Evolutionary conservation across 2,329 filamentous ascomycete genomes (phyloP).

Genomic region (Pseudopyricularia javanii): DNA sequence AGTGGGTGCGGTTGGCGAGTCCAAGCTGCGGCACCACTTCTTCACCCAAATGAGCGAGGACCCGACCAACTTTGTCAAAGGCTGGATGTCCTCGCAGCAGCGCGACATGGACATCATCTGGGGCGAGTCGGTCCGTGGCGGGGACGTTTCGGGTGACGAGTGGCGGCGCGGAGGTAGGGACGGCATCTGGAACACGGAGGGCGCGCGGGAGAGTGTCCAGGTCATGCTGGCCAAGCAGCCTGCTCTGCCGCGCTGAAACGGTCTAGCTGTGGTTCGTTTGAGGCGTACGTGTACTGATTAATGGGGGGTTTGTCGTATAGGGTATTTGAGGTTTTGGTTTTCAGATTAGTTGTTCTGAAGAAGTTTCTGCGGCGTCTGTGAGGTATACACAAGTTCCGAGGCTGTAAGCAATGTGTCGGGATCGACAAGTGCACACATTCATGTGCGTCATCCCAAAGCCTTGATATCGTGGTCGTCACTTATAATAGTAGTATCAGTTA

Average conservation of each 20-base stretch:
- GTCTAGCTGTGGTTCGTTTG: not conserved
- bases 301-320: not conserved
- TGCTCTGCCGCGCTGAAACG: not conserved
- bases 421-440: no score
- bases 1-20: conserved; percentile 70
- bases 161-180: conserved; percentile 51
- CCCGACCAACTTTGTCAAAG: conserved; percentile 69
- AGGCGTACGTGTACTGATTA: not conserved
- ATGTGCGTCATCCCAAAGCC: no score
- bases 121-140: conserved; percentile 62
- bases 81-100: conserved; percentile 87
- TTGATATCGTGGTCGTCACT: no score
- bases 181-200: conserved; percentile 44
- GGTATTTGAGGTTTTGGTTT: not conserved
- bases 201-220: conserved; percentile 51
- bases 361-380: not conserved
- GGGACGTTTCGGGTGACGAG: conserved; percentile 44
- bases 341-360: not conserved
- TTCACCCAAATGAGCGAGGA: conserved; percentile 67
- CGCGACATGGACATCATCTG: conserved; percentile 80
- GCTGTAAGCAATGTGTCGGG: no score
- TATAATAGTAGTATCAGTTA: no score
- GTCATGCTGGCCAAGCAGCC: conserved; percentile 44
- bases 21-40: conserved; percentile 85
- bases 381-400: not conserved